These are phyloP conservation scores for Uncinocarpus reesii DNA, from an alignment of 2,329 filamentous ascomycete genomes.

Conservation along the genomic window DNA sequence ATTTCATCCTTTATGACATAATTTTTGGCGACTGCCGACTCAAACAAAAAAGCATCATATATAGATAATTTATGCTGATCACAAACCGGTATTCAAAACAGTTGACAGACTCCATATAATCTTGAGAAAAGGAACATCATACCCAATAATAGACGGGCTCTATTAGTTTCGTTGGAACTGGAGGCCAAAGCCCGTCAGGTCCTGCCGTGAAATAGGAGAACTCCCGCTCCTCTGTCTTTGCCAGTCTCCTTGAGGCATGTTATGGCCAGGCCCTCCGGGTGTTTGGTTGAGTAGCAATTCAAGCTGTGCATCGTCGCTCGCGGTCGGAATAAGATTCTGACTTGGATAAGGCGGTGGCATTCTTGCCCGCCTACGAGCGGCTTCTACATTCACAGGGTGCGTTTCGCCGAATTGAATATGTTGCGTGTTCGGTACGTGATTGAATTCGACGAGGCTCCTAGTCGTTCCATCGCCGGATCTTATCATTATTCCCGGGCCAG, in stretches of 20 bases:
- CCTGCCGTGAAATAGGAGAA: conserved; percentile 22
- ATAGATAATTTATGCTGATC: background rate
- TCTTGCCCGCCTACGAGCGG: conserved; percentile 18
- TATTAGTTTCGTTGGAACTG: conserved; percentile 12
- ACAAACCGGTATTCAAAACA: background rate
- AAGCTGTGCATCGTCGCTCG: conserved; percentile 16
- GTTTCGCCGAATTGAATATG: conserved; percentile 22
- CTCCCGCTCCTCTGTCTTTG: conserved; percentile 15
- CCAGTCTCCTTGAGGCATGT: background rate
- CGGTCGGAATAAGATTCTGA: conserved; percentile 21
- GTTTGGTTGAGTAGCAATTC: background rate
- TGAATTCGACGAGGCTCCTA: conserved; percentile 16
- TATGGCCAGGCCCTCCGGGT: background rate
- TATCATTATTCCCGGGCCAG: conserved; percentile 23
- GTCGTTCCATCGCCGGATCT: conserved; percentile 17
- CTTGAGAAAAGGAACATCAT: background rate
- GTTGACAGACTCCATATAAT: background rate
- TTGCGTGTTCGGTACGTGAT: conserved; percentile 10
- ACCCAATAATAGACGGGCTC: background rate
- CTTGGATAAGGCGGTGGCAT: conserved; percentile 19
- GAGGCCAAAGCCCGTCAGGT: conserved; percentile 21
- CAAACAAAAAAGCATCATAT: background rate
- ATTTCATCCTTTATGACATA: background rate
- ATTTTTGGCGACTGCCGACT: background rate
- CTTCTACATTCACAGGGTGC: conserved; percentile 19